Conservation (phyloP, 2,329 filamentous ascomycete species). For the Cryphonectria radicalis region DNA sequence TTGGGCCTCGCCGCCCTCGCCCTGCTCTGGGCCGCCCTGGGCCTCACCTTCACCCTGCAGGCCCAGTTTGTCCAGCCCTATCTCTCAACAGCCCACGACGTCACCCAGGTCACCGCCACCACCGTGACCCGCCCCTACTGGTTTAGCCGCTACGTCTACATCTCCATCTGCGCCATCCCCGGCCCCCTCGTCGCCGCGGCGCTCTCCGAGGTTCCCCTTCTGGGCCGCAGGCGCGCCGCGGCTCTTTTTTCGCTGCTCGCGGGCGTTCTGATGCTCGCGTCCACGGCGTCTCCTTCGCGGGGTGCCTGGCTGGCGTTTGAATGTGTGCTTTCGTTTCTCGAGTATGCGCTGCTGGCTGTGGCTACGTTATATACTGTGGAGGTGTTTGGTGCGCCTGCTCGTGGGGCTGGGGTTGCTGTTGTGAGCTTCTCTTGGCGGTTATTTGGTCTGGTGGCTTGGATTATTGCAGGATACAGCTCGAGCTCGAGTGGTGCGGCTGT, state of each 20-base stretch:
- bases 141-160: slow-evolving; percentile 15
- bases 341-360: slow-evolving; percentile 13
- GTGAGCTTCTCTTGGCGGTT: neutral
- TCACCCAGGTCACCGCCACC: slow-evolving; percentile 2
- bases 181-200: neutral
- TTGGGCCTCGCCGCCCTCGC: slow-evolving; percentile 1
- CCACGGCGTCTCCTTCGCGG: neutral
- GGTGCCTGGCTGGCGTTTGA: slow-evolving; percentile 6
- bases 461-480: slow-evolving; percentile 7
- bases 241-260: slow-evolving; percentile 8
- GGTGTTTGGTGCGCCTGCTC: slow-evolving; percentile 13
- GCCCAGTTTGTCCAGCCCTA: slow-evolving; percentile 9
- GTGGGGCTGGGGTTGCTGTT: slow-evolving; percentile 5
- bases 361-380: slow-evolving; percentile 13
- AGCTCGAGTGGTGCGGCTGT: slow-evolving; percentile 13
- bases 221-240: slow-evolving; percentile 8
- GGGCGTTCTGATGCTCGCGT: slow-evolving; percentile 13
- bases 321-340: slow-evolving; percentile 9
- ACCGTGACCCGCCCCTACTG: slow-evolving; percentile 9
- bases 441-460: slow-evolving; percentile 14
- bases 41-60: slow-evolving; percentile 9
- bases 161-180: slow-evolving; percentile 13
- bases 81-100: slow-evolving; percentile 1
- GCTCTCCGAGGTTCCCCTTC: neutral
- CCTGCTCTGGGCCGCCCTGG: slow-evolving; percentile 14